These are phyloP conservation scores for Ceratobasidium sp. DNA, from an alignment of 1,284 basidiomycete genomes.

Conservation along the genomic window DNA sequence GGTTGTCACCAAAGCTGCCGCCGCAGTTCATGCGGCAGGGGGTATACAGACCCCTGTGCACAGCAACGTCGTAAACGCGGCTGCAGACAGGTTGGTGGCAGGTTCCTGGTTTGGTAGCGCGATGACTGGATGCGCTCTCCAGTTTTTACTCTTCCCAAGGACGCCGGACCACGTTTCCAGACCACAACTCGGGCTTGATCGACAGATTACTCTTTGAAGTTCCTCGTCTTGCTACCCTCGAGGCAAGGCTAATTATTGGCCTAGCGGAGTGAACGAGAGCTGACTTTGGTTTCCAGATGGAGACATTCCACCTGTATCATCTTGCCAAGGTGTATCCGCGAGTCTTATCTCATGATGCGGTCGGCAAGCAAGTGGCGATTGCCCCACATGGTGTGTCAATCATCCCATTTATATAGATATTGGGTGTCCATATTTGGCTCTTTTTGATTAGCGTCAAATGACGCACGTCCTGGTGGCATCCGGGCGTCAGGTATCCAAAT, in stretches of 20 bases:
- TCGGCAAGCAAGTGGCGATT: not conserved
- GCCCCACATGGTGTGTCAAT: constrained; percentile 1
- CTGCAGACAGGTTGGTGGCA: constrained; percentile 69
- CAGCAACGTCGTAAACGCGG: constrained; percentile 67
- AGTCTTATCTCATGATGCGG: not conserved
- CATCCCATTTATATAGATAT: not conserved
- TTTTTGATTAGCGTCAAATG: not conserved
- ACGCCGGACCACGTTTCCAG: constrained; percentile 77
- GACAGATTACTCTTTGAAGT: constrained; percentile 60
- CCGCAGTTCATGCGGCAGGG: constrained; percentile 57
- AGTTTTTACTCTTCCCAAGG: constrained; percentile 89
- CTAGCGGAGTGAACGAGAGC: not conserved
- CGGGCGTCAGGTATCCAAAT: constrained; percentile 81
- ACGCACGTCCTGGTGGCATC: constrained; percentile 52
- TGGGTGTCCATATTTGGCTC: not conserved
- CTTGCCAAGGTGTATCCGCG: constrained; percentile 56
- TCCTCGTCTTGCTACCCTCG: constrained; percentile 66
- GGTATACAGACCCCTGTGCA: constrained; percentile 57
- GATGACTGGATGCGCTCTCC: constrained; percentile 16
- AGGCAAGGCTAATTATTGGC: constrained; percentile 56
- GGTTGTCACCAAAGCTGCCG: constrained; percentile 39
- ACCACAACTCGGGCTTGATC: constrained; percentile 73
- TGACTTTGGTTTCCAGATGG: constrained; percentile 63
- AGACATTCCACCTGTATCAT: constrained; percentile 79
- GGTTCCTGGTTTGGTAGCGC: not conserved